Evolutionary conservation across 805 yeast species (phyloP).

Genomic region (Candida succiphila): DNA sequence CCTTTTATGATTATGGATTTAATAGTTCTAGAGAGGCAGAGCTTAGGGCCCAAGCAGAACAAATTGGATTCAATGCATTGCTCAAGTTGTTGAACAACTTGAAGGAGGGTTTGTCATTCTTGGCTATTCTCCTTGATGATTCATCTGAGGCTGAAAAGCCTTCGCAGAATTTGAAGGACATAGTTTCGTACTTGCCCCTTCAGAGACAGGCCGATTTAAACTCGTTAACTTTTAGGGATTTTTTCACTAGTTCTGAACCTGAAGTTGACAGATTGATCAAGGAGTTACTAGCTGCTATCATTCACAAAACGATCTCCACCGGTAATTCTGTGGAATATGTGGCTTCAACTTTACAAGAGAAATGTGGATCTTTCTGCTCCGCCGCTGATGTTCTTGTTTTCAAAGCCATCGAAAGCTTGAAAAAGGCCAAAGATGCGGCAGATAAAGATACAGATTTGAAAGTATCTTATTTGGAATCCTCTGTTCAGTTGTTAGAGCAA

Average conservation of each 20-base stretch:
- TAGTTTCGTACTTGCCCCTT: constrained; percentile 57
- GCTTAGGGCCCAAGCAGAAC: constrained; percentile 80
- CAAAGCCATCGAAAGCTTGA: constrained; percentile 86
- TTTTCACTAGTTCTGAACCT: constrained; percentile 61
- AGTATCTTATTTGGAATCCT: constrained; percentile 55
- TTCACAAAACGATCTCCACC: constrained; percentile 76
- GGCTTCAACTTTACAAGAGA: constrained; percentile 78
- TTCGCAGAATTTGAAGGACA: constrained; percentile 36
- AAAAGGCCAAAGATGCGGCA: constrained; percentile 74
- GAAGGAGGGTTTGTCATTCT: constrained; percentile 85
- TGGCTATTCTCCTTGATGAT: constrained; percentile 75
- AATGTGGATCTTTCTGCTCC: constrained; percentile 92
- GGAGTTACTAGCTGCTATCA: constrained; percentile 81
- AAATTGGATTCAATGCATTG: constrained; percentile 74
- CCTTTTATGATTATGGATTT: constrained; percentile 42
- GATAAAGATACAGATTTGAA: constrained; percentile 61
- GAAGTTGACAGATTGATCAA: constrained; percentile 56
- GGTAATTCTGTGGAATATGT: constrained; percentile 93
- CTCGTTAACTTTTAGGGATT: constrained; percentile 58
- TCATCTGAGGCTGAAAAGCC: constrained; percentile 26
- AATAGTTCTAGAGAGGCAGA: constrained; percentile 38
- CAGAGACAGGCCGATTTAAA: constrained; percentile 64
- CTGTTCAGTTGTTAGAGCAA: constrained; percentile 67
- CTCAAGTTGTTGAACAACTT: constrained; percentile 65
- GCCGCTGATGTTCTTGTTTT: constrained; percentile 88